Base-by-base conservation (phyloP, 768 basidiomycete genomes). In the Cantharellus anzutake region DNA sequence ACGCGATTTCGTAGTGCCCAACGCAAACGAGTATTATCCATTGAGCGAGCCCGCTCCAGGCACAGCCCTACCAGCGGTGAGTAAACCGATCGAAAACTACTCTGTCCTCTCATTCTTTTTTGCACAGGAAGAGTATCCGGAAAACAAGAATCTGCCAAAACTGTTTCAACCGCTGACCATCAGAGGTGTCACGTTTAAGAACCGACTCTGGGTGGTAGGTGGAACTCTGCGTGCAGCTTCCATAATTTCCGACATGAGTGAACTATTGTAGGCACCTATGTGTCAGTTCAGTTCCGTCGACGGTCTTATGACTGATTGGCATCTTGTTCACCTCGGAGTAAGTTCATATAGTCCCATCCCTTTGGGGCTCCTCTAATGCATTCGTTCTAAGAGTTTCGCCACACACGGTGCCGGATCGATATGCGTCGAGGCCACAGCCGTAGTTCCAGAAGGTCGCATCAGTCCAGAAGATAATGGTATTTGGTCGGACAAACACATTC, bases 261-360 rank as follows among this genome's bases (percentile, higher is more conserved):
- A 57, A 7, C 29, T 11, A 57, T 51, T 53, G 4, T 62, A 82
- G 81, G 72, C 84, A 5, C 84, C 84, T 2, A 88, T 89, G 86
- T 89, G 87, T 68, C 81, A 83, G 69, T 91, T 90, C 71, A 83
- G 81, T 60, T 74, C 80, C 4, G 77, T 84, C 51, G 71, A 81
- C 57, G 87, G 87, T 0, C 80, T 84, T 65, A 79, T 81, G 2
- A 87, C 86, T 1, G 83, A 88, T 63, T 89, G 83, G 81, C 89
- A 91, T 68, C 69, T 89, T 3, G 84, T 87, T 16, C 85, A 90
- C 66, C 74, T 86, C 41, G 84, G 84, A 1, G 79, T 79, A 62
- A 64, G 68, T 55, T 4, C 51, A 0, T 34, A 37, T 41, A 5
- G 37, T 48, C 37, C 42, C 20, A 20, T 57, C 0, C 34, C 51